Conservation (phyloP, 139 green algal species). For the Chlorella vulgaris region DNA sequence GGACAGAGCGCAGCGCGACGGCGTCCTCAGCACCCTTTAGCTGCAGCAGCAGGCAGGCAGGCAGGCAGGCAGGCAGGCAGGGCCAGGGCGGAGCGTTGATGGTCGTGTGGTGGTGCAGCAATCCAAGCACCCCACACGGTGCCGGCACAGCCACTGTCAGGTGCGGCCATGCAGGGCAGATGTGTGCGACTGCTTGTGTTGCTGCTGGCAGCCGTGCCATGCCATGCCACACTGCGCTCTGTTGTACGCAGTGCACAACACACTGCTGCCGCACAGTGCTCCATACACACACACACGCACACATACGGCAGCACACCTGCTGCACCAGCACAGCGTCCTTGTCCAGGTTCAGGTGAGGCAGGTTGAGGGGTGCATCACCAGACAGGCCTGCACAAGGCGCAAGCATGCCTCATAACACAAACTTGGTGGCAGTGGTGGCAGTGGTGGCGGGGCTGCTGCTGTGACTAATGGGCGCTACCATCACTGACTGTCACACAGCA, state of each 20-base stretch:
- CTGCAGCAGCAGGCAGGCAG: not conserved
- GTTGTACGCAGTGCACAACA: not conserved
- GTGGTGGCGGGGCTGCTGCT: too few relatives aligned
- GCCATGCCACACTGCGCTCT: too few relatives aligned
- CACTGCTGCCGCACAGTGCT: not conserved
- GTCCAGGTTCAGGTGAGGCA: slow-evolving; percentile 1
- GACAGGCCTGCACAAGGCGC: not conserved
- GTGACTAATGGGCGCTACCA: too few relatives aligned
- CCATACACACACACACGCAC: not conserved
- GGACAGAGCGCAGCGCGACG: not conserved
- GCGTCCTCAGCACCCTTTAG: not conserved
- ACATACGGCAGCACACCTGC: not conserved
- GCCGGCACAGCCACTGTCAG: too few relatives aligned
- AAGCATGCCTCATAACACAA: not conserved
- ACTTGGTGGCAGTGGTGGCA: not conserved
- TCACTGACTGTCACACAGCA: too few relatives aligned
- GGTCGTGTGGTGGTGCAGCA: too few relatives aligned
- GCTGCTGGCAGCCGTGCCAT: not conserved
- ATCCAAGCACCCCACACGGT: too few relatives aligned
- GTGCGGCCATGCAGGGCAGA: too few relatives aligned
- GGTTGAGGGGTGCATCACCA: not conserved
- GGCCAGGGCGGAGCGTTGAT: too few relatives aligned
- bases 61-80: not conserved
- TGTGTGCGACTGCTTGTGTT: not conserved
- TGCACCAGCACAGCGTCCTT: not conserved